These are phyloP conservation scores for Gyrodon lividus DNA, from an alignment of 768 basidiomycete genomes.

Conservation along the genomic window DNA sequence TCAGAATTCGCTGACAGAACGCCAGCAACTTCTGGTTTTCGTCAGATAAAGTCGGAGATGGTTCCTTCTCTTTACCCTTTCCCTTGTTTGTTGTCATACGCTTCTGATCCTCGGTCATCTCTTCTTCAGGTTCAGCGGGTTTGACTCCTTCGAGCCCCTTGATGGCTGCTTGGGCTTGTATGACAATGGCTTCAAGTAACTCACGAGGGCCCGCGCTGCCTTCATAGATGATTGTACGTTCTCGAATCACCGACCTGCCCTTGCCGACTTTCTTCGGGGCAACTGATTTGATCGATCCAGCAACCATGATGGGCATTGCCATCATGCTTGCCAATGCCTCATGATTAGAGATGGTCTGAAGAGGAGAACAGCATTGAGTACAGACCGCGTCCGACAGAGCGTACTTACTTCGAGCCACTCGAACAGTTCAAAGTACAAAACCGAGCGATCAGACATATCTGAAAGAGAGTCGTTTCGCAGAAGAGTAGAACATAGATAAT, in stretches of 20 bases:
- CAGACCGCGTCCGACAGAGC: neutral
- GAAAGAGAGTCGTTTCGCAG: slow-evolving; percentile 89
- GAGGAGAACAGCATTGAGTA: slow-evolving; percentile 5
- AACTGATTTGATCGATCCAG: slow-evolving; percentile 63
- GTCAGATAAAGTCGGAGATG: slow-evolving; percentile 47
- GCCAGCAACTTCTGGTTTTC: slow-evolving; percentile 75
- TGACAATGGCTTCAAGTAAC: slow-evolving; percentile 85
- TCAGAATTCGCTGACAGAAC: slow-evolving; percentile 85
- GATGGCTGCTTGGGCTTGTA: slow-evolving; percentile 89
- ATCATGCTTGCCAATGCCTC: slow-evolving; percentile 94
- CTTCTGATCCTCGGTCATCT: slow-evolving; percentile 88
- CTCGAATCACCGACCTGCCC: slow-evolving; percentile 56
- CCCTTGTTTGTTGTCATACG: slow-evolving; percentile 75
- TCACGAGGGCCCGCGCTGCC: slow-evolving; percentile 90
- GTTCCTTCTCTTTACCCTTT: slow-evolving; percentile 54
- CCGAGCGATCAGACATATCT: slow-evolving; percentile 88
- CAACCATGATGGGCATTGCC: slow-evolving; percentile 96
- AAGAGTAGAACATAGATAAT: slow-evolving; percentile 80
- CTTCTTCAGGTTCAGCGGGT: slow-evolving; percentile 42
- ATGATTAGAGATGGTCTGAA: slow-evolving; percentile 86
- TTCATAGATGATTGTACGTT: slow-evolving; percentile 85
- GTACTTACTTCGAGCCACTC: slow-evolving; percentile 83
- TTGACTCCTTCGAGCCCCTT: slow-evolving; percentile 78
- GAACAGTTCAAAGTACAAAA: slow-evolving; percentile 85
- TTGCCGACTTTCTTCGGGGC: slow-evolving; percentile 51